These are phyloP conservation scores for Paxillus rubicundulus DNA, from an alignment of 768 basidiomycete species.

Conservation along the genomic window DNA sequence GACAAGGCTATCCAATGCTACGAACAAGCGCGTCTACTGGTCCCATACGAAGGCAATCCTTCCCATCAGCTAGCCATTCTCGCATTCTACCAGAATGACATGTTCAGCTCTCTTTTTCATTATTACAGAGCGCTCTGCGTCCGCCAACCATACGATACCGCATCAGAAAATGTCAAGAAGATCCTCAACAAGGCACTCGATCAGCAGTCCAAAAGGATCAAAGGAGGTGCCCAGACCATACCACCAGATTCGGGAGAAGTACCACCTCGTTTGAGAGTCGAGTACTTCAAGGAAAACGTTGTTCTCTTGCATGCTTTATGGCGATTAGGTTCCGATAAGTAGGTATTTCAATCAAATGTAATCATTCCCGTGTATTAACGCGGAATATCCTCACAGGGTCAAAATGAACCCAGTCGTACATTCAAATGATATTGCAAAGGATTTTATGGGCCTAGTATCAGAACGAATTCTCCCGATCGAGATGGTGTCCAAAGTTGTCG, in stretches of 20 bases:
- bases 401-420: conserved; percentile 50
- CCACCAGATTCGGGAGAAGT: conserved; percentile 31
- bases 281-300: conserved; percentile 68
- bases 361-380: conserved; percentile 5
- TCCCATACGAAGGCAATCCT: conserved; percentile 89
- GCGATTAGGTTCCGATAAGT: conserved; percentile 58
- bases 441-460: conserved; percentile 60
- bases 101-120: conserved; percentile 76
- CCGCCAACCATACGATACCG: conserved; percentile 80
- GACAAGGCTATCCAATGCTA: conserved; percentile 78
- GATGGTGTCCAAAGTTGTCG: conserved; percentile 68
- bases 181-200: conserved; percentile 67
- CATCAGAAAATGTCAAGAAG: conserved; percentile 77
- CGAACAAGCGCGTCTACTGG: conserved; percentile 75
- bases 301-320: conserved; percentile 77
- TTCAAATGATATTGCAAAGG: conserved; percentile 46
- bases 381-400: conserved; percentile 6
- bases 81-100: conserved; percentile 78
- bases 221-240: conserved; percentile 37
- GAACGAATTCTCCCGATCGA: conserved; percentile 74
- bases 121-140: conserved; percentile 93
- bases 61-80: conserved; percentile 96
- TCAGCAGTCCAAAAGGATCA: conserved; percentile 47
- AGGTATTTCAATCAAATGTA: conserved; percentile 21
- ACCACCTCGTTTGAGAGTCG: conserved; percentile 53